Base-by-base conservation (phyloP, 805 yeast genomes). In the Candida endomychidarum region DNA sequence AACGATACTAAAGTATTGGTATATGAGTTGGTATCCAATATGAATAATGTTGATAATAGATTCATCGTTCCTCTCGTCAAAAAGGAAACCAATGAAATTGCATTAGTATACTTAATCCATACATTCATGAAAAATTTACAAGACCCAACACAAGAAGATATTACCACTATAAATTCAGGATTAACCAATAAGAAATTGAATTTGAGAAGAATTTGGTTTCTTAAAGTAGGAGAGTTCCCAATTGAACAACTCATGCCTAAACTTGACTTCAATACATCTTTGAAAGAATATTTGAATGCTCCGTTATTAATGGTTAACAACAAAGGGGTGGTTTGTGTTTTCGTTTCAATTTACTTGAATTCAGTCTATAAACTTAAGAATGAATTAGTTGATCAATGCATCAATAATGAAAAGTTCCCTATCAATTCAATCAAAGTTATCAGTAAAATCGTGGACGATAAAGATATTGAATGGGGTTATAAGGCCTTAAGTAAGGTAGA, bases 71-170 rank as follows among this genome's bases (percentile, higher is more conserved):
- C 83, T 2, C 61, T 80, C n/a, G 66, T 83, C 3, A 38, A 75
- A 0, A 89, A 86, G 50, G 98, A 91, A 52, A 77, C 80, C 33
- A 86, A 88, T 50, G 98, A 91, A 53, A 12, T 47, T 1, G 77
- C 86, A 0, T 65, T 89, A 27, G 43, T 63, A 2, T 63, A 68
- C 3, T 64, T 80, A 42, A 64, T 83, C 5, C 57, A 61, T 7
- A 74, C 83, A 0, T 72, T 79, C 39, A 68, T 80, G 27, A 45
- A 48, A 1, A 80, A 77, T 46, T 15, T 39, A 7, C 12, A 3
- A 2, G 15, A 23, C 2, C 40, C 53, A 1, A 47, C 46, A 3
- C 52, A 51, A 2, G 41, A 39, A 4, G 46, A 43, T n/a, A 47
- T 45, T 21, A 37, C 40, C 14, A 46, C 53, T 33, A 56, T 86